Conservation (phyloP, 2,329 filamentous ascomycete genomes). For the Colletotrichum sp. region DNA sequence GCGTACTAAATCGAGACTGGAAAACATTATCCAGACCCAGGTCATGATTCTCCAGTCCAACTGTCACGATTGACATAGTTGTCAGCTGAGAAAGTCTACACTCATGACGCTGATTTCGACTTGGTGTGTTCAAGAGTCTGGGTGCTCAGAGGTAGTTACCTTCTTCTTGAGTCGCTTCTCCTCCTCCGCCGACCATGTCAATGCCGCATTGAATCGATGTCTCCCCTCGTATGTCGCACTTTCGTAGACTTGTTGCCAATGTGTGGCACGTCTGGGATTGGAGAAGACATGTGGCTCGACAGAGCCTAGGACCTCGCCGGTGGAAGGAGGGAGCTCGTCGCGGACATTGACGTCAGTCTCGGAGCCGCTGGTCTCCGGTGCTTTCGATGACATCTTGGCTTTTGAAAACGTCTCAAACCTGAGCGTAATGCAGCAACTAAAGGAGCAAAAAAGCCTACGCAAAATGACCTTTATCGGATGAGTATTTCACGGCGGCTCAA, state of each 20-base stretch:
- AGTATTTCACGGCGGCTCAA: background rate
- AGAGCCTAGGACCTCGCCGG: slow-evolving; percentile 3
- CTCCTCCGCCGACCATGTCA: background rate
- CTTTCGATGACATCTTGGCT: background rate
- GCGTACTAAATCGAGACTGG: slow-evolving; percentile 66
- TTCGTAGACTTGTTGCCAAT: background rate
- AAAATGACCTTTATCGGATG: background rate
- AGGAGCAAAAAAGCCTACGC: background rate
- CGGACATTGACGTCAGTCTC: background rate
- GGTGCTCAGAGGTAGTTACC: background rate
- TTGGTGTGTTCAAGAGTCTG: background rate
- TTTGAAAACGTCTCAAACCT: fast-evolving
- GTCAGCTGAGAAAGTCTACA: background rate
- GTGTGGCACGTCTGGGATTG: background rate
- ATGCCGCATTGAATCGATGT: background rate
- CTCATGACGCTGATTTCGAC: background rate
- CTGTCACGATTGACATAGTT: background rate
- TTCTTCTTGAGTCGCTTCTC: background rate
- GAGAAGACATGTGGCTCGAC: slow-evolving; percentile 18
- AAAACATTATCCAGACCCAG: slow-evolving; percentile 47
- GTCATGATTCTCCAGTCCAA: background rate
- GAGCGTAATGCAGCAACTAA: too few species aligned
- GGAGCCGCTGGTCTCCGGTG: background rate
- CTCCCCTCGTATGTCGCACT: background rate
- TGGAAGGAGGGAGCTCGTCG: background rate